Percentiles rank a stretch among this genome's conserved stretches.
phyloP scores from a whole-genome alignment of 352 stramenopile genomes.

The Globisporangium camurandrum region DNA sequence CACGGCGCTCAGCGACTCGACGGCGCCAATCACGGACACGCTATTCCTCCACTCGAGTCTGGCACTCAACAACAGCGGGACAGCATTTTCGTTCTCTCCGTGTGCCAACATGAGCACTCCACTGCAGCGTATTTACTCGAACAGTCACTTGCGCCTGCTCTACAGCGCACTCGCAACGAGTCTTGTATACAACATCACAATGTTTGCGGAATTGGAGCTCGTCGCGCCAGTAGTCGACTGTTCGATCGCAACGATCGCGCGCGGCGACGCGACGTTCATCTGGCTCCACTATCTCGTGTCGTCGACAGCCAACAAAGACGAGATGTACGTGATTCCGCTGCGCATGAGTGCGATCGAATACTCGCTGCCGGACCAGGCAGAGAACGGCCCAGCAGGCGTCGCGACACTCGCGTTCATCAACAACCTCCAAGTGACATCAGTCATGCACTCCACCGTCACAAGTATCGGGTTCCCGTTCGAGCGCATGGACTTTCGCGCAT shows the following conservation, averaged over 20 bases:
- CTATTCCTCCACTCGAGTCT: conserved; percentile 18
- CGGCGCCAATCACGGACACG: conserved; percentile 14
- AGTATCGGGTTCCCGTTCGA: conserved; percentile 32
- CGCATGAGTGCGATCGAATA: conserved; percentile 37
- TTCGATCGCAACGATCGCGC: conserved; percentile 15
- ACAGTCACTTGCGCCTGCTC: conserved; percentile 19
- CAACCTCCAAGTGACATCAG: conserved; percentile 15
- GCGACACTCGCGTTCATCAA: conserved; percentile 23
- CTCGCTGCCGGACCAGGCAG: conserved; percentile 17
- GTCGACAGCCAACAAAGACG: conserved; percentile 9
- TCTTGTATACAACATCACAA: conserved; percentile 23
- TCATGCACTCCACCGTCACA: conserved; percentile 18
- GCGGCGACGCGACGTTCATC: conserved; percentile 14
- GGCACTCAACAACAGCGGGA: neutral
- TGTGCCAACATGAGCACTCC: conserved; percentile 8
- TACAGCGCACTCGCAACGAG: conserved; percentile 14
- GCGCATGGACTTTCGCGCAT: conserved; percentile 12
- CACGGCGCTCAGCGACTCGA: conserved; percentile 14
- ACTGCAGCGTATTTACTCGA: conserved; percentile 20
- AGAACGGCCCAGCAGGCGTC: conserved; percentile 19
- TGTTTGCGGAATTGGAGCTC: conserved; percentile 13
- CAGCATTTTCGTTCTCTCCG: conserved; percentile 11
- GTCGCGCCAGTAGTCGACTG: conserved; percentile 8
- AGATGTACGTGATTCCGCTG: conserved; percentile 21
- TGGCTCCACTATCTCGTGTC: conserved; percentile 32